These are phyloP conservation scores for Populus trichocarpa DNA, from an alignment of 441 rosid genomes.

Conservation along the genomic window DNA sequence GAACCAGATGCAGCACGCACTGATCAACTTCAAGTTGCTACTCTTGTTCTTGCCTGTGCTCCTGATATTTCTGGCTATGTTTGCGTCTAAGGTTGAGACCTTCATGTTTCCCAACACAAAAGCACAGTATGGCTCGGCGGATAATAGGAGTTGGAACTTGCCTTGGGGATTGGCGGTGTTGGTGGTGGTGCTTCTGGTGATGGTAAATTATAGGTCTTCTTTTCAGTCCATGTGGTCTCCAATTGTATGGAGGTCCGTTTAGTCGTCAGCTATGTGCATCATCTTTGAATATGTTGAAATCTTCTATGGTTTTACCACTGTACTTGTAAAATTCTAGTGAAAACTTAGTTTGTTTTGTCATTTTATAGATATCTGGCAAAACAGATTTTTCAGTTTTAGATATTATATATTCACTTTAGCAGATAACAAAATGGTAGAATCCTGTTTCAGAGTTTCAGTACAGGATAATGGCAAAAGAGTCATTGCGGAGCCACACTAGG, in stretches of 20 bases:
- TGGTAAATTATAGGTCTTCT: constrained; percentile 62
- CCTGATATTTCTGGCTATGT: constrained; percentile 32
- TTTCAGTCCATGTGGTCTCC: constrained; percentile 66
- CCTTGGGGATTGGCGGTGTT: constrained; percentile 58
- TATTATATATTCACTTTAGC: neutral
- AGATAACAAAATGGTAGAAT: neutral
- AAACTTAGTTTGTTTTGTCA: neutral
- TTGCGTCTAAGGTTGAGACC: constrained; percentile 23
- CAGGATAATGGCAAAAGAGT: neutral
- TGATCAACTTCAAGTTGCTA: constrained; percentile 42
- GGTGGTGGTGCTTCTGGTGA: constrained; percentile 47
- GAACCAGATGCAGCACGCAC: constrained; percentile 33
- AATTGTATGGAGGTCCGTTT: constrained; percentile 28
- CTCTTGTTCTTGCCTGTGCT: constrained; percentile 51
- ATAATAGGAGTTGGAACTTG: constrained; percentile 28
- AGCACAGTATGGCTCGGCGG: constrained; percentile 20
- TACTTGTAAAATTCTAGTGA: neutral
- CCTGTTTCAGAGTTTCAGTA: neutral
- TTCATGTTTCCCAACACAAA: constrained; percentile 32
- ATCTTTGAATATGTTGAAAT: neutral
- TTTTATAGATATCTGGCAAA: neutral
- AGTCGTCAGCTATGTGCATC: neutral
- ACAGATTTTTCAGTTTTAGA: neutral
- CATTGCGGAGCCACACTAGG: no score
- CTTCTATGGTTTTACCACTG: neutral